These are phyloP conservation scores for Penicillium griseofulvum DNA, from an alignment of 2,329 filamentous ascomycete genomes.

Conservation along the genomic window DNA sequence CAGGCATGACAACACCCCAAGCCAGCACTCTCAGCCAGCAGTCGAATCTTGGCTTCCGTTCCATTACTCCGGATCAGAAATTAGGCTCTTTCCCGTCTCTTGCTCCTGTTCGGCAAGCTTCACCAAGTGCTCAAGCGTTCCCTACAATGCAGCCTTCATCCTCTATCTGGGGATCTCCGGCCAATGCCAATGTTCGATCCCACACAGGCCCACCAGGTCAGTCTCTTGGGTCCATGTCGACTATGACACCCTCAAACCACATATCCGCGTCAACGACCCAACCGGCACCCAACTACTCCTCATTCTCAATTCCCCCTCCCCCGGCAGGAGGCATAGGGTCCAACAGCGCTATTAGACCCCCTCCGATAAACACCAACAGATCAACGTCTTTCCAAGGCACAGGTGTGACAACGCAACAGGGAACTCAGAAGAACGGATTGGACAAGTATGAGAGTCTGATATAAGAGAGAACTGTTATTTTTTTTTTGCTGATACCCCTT, in stretches of 20 bases:
- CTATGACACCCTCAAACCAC: slow-evolving; percentile 21
- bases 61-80: slow-evolving; percentile 54
- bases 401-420: slow-evolving; percentile 21
- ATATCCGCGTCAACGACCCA: slow-evolving; percentile 17
- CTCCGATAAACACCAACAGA: slow-evolving; percentile 15
- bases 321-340: slow-evolving; percentile 25
- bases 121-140: slow-evolving; percentile 26
- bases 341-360: slow-evolving; percentile 20
- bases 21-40: slow-evolving; percentile 18
- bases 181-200: slow-evolving; percentile 15
- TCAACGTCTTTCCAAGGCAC: slow-evolving; percentile 26
- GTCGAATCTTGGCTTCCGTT: slow-evolving; percentile 37
- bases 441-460: slow-evolving; percentile 59
- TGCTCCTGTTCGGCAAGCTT: slow-evolving; percentile 39
- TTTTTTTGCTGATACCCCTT: slow-evolving; percentile 11
- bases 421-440: slow-evolving; percentile 43
- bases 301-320: slow-evolving; percentile 44
- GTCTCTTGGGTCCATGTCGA: slow-evolving; percentile 27
- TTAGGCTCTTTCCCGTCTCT: slow-evolving; percentile 50
- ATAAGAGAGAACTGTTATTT: slow-evolving; percentile 26
- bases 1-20: slow-evolving; percentile 18
- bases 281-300: slow-evolving; percentile 31
- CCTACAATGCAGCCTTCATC: slow-evolving; percentile 33
- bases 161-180: slow-evolving; percentile 23
- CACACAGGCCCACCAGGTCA: slow-evolving; percentile 16